Evolutionary conservation across 441 rosid genomes (phyloP).

Genomic region (Erysimum cheiri): DNA sequence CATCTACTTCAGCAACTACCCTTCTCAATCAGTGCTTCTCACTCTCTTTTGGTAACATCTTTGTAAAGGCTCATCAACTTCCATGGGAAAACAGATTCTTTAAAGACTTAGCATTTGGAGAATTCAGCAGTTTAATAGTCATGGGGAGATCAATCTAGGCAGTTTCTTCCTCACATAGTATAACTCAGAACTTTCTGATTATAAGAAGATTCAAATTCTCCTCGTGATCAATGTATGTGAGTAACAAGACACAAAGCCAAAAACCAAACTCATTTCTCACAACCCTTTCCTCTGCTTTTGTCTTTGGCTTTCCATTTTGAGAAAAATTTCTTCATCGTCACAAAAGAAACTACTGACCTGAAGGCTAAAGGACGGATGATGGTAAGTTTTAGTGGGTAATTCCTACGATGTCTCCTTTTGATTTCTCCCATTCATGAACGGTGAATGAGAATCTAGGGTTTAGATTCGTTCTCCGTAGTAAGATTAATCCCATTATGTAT

Average conservation of each 20-base stretch:
- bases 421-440: background rate
- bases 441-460: background rate
- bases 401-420: background rate
- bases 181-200: no score
- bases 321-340: no score
- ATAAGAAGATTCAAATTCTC: background rate
- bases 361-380: no score
- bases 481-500: no score
- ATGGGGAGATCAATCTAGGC: background rate
- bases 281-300: background rate
- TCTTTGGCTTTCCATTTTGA: no score
- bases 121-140: background rate
- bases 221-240: background rate
- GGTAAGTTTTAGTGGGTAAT: background rate
- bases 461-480: background rate
- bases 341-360: no score
- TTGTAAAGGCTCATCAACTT: conserved; percentile 12
- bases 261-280: background rate
- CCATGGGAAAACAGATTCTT: background rate
- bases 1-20: background rate
- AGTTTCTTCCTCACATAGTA: no score
- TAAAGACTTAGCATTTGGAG: background rate
- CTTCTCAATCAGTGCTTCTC: background rate
- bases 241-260: background rate
- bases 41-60: conserved; percentile 9